Conservation (phyloP, 495 filamentous ascomycete species). For the Aspergillus haitiensis region DNA sequence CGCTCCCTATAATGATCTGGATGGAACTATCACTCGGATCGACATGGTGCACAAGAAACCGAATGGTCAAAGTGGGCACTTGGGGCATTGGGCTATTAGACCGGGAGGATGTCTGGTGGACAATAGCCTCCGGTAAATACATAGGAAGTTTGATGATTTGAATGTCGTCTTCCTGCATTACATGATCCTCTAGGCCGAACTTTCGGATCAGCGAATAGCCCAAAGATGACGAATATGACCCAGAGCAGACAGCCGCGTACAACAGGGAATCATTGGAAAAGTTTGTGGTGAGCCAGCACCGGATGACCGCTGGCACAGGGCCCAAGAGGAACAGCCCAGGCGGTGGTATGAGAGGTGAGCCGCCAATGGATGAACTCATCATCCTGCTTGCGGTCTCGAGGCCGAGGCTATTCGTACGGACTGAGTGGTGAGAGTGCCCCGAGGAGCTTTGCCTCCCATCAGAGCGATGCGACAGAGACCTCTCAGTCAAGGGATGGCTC, state of each 20-base stretch:
- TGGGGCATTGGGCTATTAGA: conserved; percentile 73
- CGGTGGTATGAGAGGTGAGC: conserved; percentile 70
- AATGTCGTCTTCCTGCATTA: conserved; percentile 63
- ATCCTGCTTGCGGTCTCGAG: conserved; percentile 68
- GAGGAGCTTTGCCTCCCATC: conserved; percentile 94
- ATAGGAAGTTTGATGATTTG: conserved; percentile 73
- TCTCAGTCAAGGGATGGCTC: conserved; percentile 80
- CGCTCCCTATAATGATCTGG: conserved; percentile 82
- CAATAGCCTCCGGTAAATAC: conserved; percentile 86
- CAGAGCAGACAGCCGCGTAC: conserved; percentile 90
- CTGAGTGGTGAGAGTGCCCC: conserved; percentile 78
- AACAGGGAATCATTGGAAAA: conserved; percentile 85
- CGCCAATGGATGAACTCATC: conserved; percentile 59
- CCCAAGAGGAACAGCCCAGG: conserved; percentile 81
- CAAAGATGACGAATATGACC: conserved; percentile 80
- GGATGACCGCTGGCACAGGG: conserved; percentile 86
- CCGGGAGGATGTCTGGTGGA: conserved; percentile 71
- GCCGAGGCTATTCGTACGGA: conserved; percentile 79
- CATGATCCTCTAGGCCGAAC: conserved; percentile 65
- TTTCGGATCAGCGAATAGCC: conserved; percentile 70
- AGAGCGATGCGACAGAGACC: conserved; percentile 89
- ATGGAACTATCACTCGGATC: conserved; percentile 56
- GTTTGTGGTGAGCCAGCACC: conserved; percentile 87
- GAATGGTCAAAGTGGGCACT: conserved; percentile 73
- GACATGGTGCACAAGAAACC: conserved; percentile 69